These are phyloP conservation scores for Aspergillus calidoustus DNA, from an alignment of 2,329 filamentous ascomycete species.

Conservation along the genomic window DNA sequence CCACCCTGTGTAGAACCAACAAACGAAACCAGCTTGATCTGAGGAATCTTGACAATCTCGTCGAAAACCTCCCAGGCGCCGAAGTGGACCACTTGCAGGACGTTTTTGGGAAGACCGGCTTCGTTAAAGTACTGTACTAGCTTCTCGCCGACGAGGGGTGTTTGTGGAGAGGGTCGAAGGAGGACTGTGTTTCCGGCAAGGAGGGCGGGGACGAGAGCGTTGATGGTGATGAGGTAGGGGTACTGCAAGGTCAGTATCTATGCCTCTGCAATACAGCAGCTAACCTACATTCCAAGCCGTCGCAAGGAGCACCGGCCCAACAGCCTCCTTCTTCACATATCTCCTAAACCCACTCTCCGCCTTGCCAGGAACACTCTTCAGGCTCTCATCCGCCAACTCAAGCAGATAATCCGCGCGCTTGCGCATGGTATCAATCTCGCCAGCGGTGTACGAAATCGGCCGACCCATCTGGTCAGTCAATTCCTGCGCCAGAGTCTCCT, in stretches of 20 bases:
- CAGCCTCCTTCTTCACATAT: conserved; percentile 82
- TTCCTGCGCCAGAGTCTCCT: conserved; percentile 78
- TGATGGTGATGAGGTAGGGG: conserved; percentile 87
- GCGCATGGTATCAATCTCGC: conserved; percentile 80
- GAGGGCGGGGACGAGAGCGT: conserved; percentile 86
- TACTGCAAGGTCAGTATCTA: conserved; percentile 61
- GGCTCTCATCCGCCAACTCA: conserved; percentile 75
- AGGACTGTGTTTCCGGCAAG: conserved; percentile 87
- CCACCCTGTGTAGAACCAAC: conserved; percentile 88
- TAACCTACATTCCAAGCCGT: conserved; percentile 89
- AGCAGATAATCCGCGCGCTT: conserved; percentile 82
- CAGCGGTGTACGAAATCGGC: conserved; percentile 80
- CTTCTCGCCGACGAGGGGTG: conserved; percentile 83
- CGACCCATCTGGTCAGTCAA: conserved; percentile 90
- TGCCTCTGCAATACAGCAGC: conserved; percentile 12
- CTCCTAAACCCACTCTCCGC: conserved; percentile 83
- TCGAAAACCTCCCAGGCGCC: conserved; percentile 77
- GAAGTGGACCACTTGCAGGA: conserved; percentile 86
- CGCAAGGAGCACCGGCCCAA: conserved; percentile 82
- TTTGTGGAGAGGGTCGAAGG: conserved; percentile 89
- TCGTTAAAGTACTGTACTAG: conserved; percentile 74
- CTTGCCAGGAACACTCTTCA: conserved; percentile 80
- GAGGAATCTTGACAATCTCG: conserved; percentile 73
- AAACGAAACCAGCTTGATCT: conserved; percentile 80
- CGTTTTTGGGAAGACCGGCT: conserved; percentile 77